Conservation (phyloP, 2,329 filamentous ascomycete species). For the Myotisia sp. region DNA sequence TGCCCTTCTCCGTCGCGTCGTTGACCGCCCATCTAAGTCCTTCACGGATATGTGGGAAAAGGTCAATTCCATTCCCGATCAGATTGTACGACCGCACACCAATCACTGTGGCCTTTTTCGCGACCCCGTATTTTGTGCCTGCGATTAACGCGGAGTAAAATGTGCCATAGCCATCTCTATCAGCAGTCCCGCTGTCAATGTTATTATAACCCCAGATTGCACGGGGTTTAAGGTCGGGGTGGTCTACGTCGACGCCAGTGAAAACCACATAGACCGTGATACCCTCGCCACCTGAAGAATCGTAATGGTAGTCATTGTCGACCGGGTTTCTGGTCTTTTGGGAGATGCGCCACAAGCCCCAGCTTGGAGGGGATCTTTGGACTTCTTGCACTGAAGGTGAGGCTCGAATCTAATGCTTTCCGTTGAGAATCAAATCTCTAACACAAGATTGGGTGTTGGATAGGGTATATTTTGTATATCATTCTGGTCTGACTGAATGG, state of each 20-base stretch:
- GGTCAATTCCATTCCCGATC: slow-evolving; percentile 35
- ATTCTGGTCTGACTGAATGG: too few species aligned
- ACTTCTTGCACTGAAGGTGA: too few species aligned
- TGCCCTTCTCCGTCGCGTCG: slow-evolving; percentile 21
- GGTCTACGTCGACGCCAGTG: slow-evolving; percentile 22
- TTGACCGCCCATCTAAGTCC: slow-evolving; percentile 35
- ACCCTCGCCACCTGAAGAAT: slow-evolving; percentile 21
- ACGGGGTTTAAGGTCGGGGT: slow-evolving; percentile 24
- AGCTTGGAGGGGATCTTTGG: slow-evolving; percentile 17
- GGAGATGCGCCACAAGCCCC: slow-evolving; percentile 25
- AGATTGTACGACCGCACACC: slow-evolving; percentile 38
- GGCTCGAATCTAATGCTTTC: too few species aligned
- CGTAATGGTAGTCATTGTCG: slow-evolving; percentile 21
- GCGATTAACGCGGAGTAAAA: slow-evolving; percentile 26
- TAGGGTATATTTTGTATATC: too few species aligned
- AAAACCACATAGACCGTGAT: slow-evolving; percentile 26
- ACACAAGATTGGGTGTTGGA: too few species aligned
- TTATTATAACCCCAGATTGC: slow-evolving; percentile 23
- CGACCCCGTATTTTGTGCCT: slow-evolving; percentile 23
- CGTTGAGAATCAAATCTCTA: too few species aligned
- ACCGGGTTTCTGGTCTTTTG: slow-evolving; percentile 12
- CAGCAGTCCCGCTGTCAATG: slow-evolving; percentile 10
- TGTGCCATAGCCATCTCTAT: slow-evolving; percentile 25
- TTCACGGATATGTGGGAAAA: slow-evolving; percentile 32
- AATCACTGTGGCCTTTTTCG: slow-evolving; percentile 24